Evolutionary conservation across 2,329 filamentous ascomycete species (phyloP), one percentile per base, ranked within the genome.

Genomic region (Chaetoscypha palmicola): DNA sequence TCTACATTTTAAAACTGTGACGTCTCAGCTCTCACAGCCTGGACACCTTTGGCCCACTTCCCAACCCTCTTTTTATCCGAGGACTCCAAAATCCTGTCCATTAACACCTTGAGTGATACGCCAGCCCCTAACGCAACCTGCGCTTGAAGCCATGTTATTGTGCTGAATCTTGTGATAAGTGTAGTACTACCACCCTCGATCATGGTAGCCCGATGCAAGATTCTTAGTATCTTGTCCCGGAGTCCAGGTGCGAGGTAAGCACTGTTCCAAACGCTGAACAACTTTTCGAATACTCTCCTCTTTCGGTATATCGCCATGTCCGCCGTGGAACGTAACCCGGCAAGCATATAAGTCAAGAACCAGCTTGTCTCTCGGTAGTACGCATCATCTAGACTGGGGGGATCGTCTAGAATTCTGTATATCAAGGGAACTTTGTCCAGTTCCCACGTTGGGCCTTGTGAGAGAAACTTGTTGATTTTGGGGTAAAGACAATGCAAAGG

Each of bases 391-490:
- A 84, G 73, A 19, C 77, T 79, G 0, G 88, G 85, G 48, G 81
- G 75, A 41, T 79, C 74, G 46, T 77, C 71, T 9, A 82, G 66
- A 40, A 83, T 69, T 50, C 76, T 72, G 53, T 77, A 72, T 19
- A 79, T 77, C n/a, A 91, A 71, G 5, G 92, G 75, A 19, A 92
- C 77, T 58, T 79, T 81, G 47, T 86, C 77, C 14, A 81, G 60
- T 10, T 81, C 73, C 91, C 91, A 97, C 19, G 72, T 64, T 1
- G 91, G 90, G 0, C 80, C 77, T 40, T 80, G 80, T 17, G 86
- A 86, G 26, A 97, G 75, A 62, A 90, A 96, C 4, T 74, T 71
- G 67, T 94, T 95, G 64, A 92, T 69, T 61, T 95, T 95, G 46
- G 80, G 77, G 62, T 95, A 97, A 28, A 96, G 75, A 48, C 77